These are phyloP conservation scores for Magnusiomyces tetraspermus DNA, from an alignment of 1,139 yeast genomes.

Conservation along the genomic window DNA sequence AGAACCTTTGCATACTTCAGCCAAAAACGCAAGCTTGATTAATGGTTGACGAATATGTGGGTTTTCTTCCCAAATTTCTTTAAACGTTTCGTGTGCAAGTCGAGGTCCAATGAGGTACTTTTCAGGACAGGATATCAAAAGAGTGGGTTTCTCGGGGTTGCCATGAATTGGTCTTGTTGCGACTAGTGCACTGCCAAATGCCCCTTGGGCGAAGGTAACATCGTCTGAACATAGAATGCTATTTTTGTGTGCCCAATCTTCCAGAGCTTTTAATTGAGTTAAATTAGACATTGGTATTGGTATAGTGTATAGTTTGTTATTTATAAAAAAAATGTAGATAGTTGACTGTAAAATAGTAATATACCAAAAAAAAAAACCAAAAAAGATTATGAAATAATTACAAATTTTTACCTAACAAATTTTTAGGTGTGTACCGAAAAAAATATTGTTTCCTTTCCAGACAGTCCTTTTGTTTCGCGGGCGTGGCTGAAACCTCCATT, in stretches of 20 bases:
- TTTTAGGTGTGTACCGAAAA: too few relatives aligned
- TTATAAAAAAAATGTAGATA: too few relatives aligned
- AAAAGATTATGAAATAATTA: too few relatives aligned
- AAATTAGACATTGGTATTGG: background rate
- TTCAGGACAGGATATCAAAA: slow-evolving; percentile 24
- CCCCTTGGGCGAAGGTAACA: slow-evolving; percentile 8
- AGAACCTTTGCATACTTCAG: slow-evolving; percentile 13
- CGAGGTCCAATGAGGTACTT: slow-evolving; percentile 22
- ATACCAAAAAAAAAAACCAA: too few relatives aligned
- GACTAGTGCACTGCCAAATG: slow-evolving; percentile 18
- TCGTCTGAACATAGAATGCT: slow-evolving; percentile 12
- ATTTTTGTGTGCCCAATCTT: slow-evolving; percentile 15
- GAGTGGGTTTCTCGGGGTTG: slow-evolving; percentile 14
- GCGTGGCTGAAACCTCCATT: too few relatives aligned
- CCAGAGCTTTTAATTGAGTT: slow-evolving; percentile 5
- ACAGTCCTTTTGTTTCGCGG: too few relatives aligned
- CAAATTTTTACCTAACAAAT: too few relatives aligned
- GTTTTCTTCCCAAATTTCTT: slow-evolving; percentile 1
- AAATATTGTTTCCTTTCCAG: too few relatives aligned
- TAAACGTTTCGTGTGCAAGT: slow-evolving; percentile 17
- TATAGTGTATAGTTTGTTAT: too few relatives aligned
- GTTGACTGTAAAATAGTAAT: too few relatives aligned
- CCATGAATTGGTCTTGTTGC: slow-evolving; percentile 18
- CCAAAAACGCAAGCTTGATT: slow-evolving; percentile 22
- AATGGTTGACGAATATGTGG: slow-evolving; percentile 16